Conservation (phyloP, 805 yeast species). For the Candida glaebosa region DNA sequence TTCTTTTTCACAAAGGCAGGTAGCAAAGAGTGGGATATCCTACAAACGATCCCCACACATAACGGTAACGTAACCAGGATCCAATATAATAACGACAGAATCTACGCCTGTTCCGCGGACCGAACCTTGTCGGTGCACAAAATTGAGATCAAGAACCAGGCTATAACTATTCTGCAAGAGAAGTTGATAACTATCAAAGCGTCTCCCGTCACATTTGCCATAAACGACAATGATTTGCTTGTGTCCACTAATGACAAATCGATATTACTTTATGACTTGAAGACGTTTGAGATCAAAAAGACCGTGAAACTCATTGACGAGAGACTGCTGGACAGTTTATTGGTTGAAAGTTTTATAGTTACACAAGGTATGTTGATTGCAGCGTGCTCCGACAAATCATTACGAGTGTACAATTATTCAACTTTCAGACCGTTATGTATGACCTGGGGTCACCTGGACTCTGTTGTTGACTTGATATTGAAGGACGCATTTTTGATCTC, state of each 20-base stretch:
- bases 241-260: slow-evolving; percentile 52
- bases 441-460: slow-evolving; percentile 54
- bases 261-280: slow-evolving; percentile 38
- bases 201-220: slow-evolving; percentile 45
- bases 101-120: slow-evolving; percentile 60
- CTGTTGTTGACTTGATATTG: slow-evolving; percentile 41
- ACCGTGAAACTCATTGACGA: slow-evolving; percentile 41
- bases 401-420: slow-evolving; percentile 45
- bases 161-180: slow-evolving; percentile 27
- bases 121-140: slow-evolving; percentile 56
- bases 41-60: slow-evolving; percentile 59
- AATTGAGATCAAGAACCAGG: slow-evolving; percentile 20
- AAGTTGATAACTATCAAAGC: slow-evolving; percentile 49
- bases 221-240: slow-evolving; percentile 38
- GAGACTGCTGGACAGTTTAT: slow-evolving; percentile 36
- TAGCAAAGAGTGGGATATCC: slow-evolving; percentile 43
- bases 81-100: slow-evolving; percentile 21
- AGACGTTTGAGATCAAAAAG: slow-evolving; percentile 29
- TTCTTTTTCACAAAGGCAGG: slow-evolving; percentile 29
- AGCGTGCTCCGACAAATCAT: slow-evolving; percentile 55
- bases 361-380: slow-evolving; percentile 31
- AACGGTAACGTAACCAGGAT: slow-evolving; percentile 49
- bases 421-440: slow-evolving; percentile 47
- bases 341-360: slow-evolving; percentile 42
- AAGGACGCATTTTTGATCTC: slow-evolving; percentile 31